Conservation (phyloP, 2,329 filamentous ascomycete genomes). For the Colletotrichum sp. region DNA sequence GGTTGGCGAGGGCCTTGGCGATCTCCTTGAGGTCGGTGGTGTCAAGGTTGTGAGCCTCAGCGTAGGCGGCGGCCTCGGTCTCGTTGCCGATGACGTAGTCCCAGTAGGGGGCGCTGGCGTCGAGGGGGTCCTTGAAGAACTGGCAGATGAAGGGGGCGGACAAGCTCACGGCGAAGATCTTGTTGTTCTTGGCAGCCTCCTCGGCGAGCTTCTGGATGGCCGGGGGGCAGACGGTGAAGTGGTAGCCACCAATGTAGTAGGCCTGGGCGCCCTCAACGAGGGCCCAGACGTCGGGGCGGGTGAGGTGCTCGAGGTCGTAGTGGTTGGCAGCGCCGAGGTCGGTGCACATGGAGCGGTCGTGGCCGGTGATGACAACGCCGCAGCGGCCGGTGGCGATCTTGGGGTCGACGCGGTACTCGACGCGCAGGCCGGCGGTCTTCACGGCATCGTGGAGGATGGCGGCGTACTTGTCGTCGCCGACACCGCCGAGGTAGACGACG, state of each 20-base stretch:
- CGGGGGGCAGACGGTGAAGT: constrained; percentile 93
- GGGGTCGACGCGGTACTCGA: constrained; percentile 93
- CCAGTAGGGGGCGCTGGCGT: constrained; percentile 87
- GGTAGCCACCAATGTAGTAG: constrained; percentile 95
- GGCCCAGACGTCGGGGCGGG: constrained; percentile 89
- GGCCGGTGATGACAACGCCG: constrained; percentile 94
- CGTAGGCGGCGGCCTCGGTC: constrained; percentile 88
- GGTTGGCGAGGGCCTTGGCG: constrained; percentile 81
- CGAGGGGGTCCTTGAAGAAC: constrained; percentile 97
- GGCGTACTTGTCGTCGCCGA: constrained; percentile 95
- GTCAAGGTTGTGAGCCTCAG: constrained; percentile 77
- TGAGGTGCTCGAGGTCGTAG: constrained; percentile 93
- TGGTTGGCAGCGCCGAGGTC: constrained; percentile 96
- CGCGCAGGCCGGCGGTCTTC: constrained; percentile 84
- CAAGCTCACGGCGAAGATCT: constrained; percentile 89
- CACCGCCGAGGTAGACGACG: constrained; percentile 91
- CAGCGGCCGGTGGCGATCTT: constrained; percentile 88
- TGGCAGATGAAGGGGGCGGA: constrained; percentile 95
- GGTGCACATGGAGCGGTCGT: constrained; percentile 93
- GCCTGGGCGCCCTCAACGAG: constrained; percentile 86
- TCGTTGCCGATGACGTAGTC: constrained; percentile 98
- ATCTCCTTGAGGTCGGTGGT: constrained; percentile 84
- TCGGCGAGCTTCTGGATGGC: constrained; percentile 90
- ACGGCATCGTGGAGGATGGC: constrained; percentile 87
- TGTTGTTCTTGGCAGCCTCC: constrained; percentile 88